These are phyloP conservation scores for Taphrina deformans DNA, from an alignment of 1,139 yeast species.

Conservation along the genomic window DNA sequence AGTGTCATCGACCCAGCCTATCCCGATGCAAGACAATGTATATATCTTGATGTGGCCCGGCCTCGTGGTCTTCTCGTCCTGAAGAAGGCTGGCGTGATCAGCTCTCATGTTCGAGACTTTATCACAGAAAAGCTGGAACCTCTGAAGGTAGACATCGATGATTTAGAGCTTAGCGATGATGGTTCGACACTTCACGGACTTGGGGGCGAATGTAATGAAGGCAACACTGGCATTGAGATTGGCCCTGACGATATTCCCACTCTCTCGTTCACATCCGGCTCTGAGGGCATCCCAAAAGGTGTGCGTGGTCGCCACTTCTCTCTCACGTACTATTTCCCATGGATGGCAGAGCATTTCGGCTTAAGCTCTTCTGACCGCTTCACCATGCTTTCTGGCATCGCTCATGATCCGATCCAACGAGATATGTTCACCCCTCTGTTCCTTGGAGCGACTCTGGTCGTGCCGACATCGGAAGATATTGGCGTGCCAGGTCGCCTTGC, in stretches of 20 bases:
- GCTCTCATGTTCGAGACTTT: slow-evolving; percentile 72
- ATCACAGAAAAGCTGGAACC: slow-evolving; percentile 63
- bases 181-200: slow-evolving; percentile 70
- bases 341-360: slow-evolving; percentile 90
- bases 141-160: slow-evolving; percentile 72
- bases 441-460: slow-evolving; percentile 86
- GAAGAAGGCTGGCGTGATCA: slow-evolving; percentile 82
- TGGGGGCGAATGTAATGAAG: slow-evolving; percentile 48
- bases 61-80: slow-evolving; percentile 89
- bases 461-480: slow-evolving; percentile 95
- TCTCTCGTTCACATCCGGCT: slow-evolving; percentile 93
- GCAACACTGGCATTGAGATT: slow-evolving; percentile 82
- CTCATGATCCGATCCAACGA: slow-evolving; percentile 98
- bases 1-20: slow-evolving; percentile 98
- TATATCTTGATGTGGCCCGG: slow-evolving; percentile 86
- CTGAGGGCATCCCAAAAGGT: slow-evolving; percentile 98
- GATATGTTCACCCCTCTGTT: slow-evolving; percentile 98
- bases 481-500: slow-evolving; percentile 98
- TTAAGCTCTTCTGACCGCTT: slow-evolving; percentile 78
- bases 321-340: slow-evolving; percentile 92
- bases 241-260: slow-evolving; percentile 99
- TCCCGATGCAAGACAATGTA: slow-evolving; percentile 96
- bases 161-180: slow-evolving; percentile 70
- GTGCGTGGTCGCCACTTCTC: slow-evolving; percentile 97
- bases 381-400: slow-evolving; percentile 98